Base-by-base conservation (phyloP, 495 filamentous ascomycete species). In the Articulospora tetracladia region DNA sequence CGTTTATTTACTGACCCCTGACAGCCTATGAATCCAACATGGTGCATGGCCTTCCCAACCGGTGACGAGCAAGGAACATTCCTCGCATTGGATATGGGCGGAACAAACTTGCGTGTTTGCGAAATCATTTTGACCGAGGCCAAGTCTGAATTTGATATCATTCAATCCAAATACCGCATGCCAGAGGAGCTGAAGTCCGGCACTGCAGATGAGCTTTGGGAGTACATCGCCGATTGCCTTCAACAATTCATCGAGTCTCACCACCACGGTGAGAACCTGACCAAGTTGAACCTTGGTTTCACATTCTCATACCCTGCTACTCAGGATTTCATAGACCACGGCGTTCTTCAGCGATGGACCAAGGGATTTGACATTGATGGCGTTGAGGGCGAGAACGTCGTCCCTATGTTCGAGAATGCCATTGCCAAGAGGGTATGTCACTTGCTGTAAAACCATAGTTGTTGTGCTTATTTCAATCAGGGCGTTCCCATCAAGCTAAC, bases 291-390 rank as follows among this genome's bases (percentile, higher is more conserved):
- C 83, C 98, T 46, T 95, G 53, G 94, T 71, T 98, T 98, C 77
- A 98, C 94, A 56, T 98, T 98, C 77, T 98, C 94, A 10, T 98
- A 97, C 70, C 94, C 94, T 2, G 95, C 92, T 26, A 94, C 92
- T 13, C 94, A 98, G 73, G 85, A 97, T 36, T 96, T 95, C 75
- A 92, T 98, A 68, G 91, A 98, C 69, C 91, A 97, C 70, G 94
- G 94, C 66, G 79, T 97, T 44, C 80, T 98, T 61, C 94, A 98
- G 73, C 87, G 95, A 60, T 98, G 94, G 94, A 98, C 94, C 60
- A 98, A 98, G 79, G 94, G 94, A 2, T 98, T 98, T 70, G 95
- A 98, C 68, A 98, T 98, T 72, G 83, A 88, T 44, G 95, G 94
- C 30, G 94, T 98, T 39, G 94, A 98, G 76, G 94, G 94, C 47